Conservation (phyloP, 2,329 filamentous ascomycete species). For the Botrytis galanthina region DNA sequence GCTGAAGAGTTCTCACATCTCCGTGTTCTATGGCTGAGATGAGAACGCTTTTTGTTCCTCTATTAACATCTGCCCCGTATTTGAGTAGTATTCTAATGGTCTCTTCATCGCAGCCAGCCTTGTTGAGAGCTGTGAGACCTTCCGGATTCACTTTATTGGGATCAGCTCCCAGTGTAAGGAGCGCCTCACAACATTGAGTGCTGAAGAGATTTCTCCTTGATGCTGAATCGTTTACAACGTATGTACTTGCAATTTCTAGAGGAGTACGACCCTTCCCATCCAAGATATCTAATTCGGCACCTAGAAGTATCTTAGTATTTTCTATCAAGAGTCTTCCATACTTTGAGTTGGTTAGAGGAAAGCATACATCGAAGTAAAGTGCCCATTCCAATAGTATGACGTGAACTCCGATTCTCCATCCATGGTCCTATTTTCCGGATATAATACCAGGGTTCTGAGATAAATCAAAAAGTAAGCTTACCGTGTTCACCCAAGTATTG, state of each 20-base stretch:
- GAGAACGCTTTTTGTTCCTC: constrained; percentile 6
- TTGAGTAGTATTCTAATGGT: constrained; percentile 35
- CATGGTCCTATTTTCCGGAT: too few relatives aligned
- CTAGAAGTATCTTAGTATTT: neutral
- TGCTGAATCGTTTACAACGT: neutral
- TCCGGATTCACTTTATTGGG: constrained; percentile 10
- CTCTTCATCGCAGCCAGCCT: constrained; percentile 4
- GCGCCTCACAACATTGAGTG: neutral
- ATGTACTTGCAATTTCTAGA: constrained; percentile 22
- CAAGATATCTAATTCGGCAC: constrained; percentile 32
- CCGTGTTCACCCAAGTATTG: constrained; percentile 32
- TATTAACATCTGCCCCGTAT: constrained; percentile 38
- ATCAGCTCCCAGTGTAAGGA: constrained; percentile 21
- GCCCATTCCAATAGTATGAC: neutral
- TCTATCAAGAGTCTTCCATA: neutral
- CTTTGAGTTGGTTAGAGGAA: too few relatives aligned
- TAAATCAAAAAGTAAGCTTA: neutral
- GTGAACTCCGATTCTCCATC: too few relatives aligned
- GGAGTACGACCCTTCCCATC: constrained; percentile 21
- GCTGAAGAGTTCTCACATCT: neutral
- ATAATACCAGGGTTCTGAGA: neutral
- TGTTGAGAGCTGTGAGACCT: neutral
- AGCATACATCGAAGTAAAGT: neutral
- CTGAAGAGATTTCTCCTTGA: neutral
- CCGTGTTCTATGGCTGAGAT: neutral